Conservation (phyloP, 2,329 filamentous ascomycete species). For the Diplodia mutila region DNA sequence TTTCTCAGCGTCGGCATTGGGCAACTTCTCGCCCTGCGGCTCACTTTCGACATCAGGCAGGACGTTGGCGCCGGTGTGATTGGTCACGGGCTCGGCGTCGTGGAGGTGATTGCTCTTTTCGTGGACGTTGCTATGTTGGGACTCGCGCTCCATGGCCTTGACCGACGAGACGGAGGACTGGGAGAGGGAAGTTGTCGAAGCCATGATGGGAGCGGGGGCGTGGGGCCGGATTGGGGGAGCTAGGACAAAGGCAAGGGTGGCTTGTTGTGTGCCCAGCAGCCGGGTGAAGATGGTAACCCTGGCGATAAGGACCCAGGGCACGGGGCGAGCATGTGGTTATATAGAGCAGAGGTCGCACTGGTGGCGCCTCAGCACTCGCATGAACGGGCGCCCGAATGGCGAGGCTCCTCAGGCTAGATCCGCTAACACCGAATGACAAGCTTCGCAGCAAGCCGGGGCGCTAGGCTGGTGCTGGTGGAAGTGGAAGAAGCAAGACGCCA, state of each 20-base stretch:
- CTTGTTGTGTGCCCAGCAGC: not conserved
- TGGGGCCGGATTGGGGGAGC: not conserved
- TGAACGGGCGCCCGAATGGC: not conserved
- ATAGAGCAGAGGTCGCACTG: not conserved
- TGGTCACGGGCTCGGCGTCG: conserved; percentile 16
- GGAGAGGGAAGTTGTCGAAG: not conserved
- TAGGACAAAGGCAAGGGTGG: conserved; percentile 11
- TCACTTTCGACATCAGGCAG: conserved; percentile 17
- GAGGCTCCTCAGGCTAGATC: not conserved
- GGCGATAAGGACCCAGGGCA: too few species aligned
- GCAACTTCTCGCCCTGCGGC: not conserved
- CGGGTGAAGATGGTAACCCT: too few species aligned
- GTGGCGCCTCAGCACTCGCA: not conserved
- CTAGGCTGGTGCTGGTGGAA: not conserved
- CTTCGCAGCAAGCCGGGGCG: conserved; percentile 6
- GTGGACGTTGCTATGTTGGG: conserved; percentile 1
- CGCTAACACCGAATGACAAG: conserved; percentile 15
- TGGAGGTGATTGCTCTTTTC: conserved; percentile 9
- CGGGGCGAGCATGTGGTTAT: not conserved
- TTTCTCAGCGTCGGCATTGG: conserved; percentile 18
- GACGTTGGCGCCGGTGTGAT: conserved; percentile 25
- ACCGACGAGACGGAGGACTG: conserved; percentile 4
- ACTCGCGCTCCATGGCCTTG: conserved; percentile 13
- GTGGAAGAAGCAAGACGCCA: not conserved
- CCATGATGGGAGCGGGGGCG: not conserved